Evolutionary conservation across 108 stramenopile genomes (phyloP), one percentile per base, ranked within the genome.

Genomic region (Nitzschia sp.): DNA sequence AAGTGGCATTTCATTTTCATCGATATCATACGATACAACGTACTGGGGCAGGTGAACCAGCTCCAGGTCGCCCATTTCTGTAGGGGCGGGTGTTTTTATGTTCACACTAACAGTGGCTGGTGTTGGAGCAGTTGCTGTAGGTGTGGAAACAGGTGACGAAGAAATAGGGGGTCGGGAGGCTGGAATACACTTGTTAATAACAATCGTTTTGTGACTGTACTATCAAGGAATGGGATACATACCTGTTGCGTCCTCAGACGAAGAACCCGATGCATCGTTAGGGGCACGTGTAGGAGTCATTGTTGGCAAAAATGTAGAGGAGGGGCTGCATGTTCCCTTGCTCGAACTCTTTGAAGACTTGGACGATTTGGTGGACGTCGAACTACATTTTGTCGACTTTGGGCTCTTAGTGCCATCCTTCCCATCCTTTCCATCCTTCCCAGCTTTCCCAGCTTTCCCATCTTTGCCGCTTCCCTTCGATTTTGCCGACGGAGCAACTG

Each of bases 91-190:
- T 72, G 8, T 60, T 24, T 26, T 40, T 11, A 20, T 43, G 17
- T 2, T 17, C 14, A 48, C 46, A 48, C 46, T 17, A 3, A 17
- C n/a, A 25, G 44, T 40, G 43, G 67, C 50, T 24, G 62, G 22
- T 3, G 17, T 26, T 10, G 29, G n/a, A 40, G 65, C 10, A 10
- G 24, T 52, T 0, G 50, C 12, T 39, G 51, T 10, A 1, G 50
- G 20, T 11, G 12, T 46, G 8, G 57, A 7, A 19, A 41, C 38
- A 26, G 72, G 63, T n/a, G 73, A 57, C 2, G 67, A 52, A n/a
- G 44, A 7, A 25, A 52, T 12, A 5, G 73, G 73, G 43, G 73
- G 73, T 20, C 73, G 73, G 6, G 29, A 48, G 41, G 65, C 73
- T 73, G 50, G 8, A 12, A 29, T 44, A 69, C 46, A 22, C 12